Evolutionary conservation across 495 filamentous ascomycete species (phyloP), one percentile per base, ranked within the genome.

Genomic region (Penicillium turbatum): DNA sequence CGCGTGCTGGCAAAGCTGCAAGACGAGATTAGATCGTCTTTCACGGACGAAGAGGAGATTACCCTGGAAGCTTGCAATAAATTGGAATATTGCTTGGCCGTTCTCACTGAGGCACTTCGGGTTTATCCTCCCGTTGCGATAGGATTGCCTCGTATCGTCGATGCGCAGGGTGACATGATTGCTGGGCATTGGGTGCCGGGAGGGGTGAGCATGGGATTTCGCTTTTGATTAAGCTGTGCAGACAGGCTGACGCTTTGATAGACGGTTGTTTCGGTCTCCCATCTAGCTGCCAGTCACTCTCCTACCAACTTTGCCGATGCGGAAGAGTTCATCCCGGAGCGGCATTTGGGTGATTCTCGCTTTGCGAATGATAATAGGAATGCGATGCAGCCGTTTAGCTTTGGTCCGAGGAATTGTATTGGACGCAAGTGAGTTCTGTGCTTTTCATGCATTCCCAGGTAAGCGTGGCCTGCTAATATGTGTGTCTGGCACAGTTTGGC

Each of bases 331-430:
- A 48, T 73, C 8, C 81, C 81, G 0, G 82, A 84, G 57, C 72
- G 81, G 12, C 82, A 75, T 49, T 50, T 78, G 2, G 69, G 49
- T 0, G 66, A 70, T 19, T 48, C 56, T 12, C 41, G 30, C 9
- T 80, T 65, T 57, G 62, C 56, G 24, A 68, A 69, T 24, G 81
- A 83, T 48, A 64, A 65, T 17, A 63, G 65, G 13, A 60, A 61
- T 8, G 76, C 70, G 11, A 57, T 77, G 32, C 73, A 81, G 59
- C 80, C 83, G 0, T 88, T 87, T 48, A 73, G 71, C 13, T 47
- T 80, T 17, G 85, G 85, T 0, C 72, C 79, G 0, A 64, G 85
- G 9, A 80, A 84, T 60, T 88, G 83, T 51, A 71, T 86, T 43
- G 85, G 84, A 36, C 66, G 70, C 46, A 78, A 78, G 80, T 83